These are phyloP conservation scores for Xylaria sp. DNA, from an alignment of 2,329 filamentous ascomycete genomes.

Conservation along the genomic window DNA sequence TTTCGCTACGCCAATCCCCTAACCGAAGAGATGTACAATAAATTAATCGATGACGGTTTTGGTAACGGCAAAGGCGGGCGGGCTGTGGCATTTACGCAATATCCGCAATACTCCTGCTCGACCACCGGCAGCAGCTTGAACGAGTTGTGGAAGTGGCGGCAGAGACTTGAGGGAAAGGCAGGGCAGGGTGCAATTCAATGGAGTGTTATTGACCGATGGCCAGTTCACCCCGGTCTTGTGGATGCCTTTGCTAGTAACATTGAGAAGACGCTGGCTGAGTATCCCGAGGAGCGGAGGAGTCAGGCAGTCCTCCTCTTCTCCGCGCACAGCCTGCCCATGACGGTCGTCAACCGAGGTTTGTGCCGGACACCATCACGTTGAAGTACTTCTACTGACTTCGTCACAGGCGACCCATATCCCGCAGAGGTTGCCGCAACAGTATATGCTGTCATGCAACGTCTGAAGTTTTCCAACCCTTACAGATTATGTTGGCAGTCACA, in stretches of 20 bases:
- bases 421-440: conserved; percentile 96
- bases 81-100: conserved; percentile 97
- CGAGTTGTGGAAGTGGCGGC: conserved; percentile 97
- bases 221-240: conserved; percentile 86
- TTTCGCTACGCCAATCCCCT: conserved; percentile 95
- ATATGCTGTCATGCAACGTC: conserved; percentile 92
- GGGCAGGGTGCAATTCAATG: conserved; percentile 81
- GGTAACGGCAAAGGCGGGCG: conserved; percentile 89
- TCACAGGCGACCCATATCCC: conserved; percentile 86
- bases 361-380: conserved; percentile 5
- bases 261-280: conserved; percentile 82
- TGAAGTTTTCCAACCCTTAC: conserved; percentile 90
- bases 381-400: conserved; percentile 45
- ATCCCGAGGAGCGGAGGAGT: conserved; percentile 81
- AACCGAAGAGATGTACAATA: conserved; percentile 92
- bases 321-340: conserved; percentile 96
- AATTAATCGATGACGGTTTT: conserved; percentile 87
- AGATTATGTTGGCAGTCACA: conserved; percentile 98
- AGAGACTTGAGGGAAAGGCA: conserved; percentile 82
- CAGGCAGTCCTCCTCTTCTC: conserved; percentile 91
- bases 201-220: conserved; percentile 99
- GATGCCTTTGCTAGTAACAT: conserved; percentile 95
- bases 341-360: conserved; percentile 89
- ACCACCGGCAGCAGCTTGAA: conserved; percentile 97
- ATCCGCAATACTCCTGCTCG: conserved; percentile 97